Evolutionary conservation across 1,284 basidiomycete species (phyloP), one percentile per base, ranked within the genome.

Genomic region (Microbotryum lychnidis-dioicae): DNA sequence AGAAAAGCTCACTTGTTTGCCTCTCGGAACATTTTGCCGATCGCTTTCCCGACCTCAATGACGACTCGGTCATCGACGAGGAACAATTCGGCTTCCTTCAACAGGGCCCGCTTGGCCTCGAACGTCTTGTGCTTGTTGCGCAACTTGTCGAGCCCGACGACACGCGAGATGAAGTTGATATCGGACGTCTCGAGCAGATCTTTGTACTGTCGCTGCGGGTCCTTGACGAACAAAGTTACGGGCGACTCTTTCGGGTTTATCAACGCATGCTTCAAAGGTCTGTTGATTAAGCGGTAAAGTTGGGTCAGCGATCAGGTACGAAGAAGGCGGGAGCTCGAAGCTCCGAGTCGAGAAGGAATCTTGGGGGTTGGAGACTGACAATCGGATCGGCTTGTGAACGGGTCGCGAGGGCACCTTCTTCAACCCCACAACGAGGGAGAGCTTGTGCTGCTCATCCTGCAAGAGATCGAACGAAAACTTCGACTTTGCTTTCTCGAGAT

Each of bases 121-220:
- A 84, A 97, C 16, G 90, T 84, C 78, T 89, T 91, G 80, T 90
- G 93, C 78, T 94, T 94, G 44, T 89, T 90, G 78, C 87, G 89
- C 64, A 93, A 80, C 76, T 93, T 93, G 64, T 81, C 80, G 57
- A 97, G 79, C 23, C 91, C 93, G 45, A 98, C 90, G n/a, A 98
- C 91, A 29, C 93, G 81, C 47, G 83, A 84, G 71, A 98, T 85
- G 68, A 94, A 94, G 68, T 86, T 87, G 79, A 98, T 85, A 54
- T 84, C 81, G 58, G 89, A 79, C 54, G 79, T 76, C 56, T 84
- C 84, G 27, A 98, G 80, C 21, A 96, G 82, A 74, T 96, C 90
- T 77, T 97, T 97, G 81, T 96, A 97, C 74, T 91, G 82, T 58
- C 94, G 79, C 74, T 97, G 94, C 9, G 96, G 94, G 75, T 96